These are phyloP conservation scores for Fusarium nisikadoi DNA, from an alignment of 2,329 filamentous ascomycete genomes.

Conservation along the genomic window DNA sequence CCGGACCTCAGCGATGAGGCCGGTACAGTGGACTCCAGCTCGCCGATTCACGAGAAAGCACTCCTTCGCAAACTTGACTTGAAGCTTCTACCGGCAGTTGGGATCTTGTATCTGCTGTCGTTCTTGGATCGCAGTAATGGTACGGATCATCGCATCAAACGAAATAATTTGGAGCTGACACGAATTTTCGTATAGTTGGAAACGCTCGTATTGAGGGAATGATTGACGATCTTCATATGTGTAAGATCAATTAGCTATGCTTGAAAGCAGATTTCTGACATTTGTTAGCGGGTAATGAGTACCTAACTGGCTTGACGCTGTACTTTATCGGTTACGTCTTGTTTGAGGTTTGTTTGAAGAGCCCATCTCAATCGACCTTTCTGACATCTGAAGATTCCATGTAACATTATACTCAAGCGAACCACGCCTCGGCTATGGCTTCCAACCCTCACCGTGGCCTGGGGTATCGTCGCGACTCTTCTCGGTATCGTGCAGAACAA, in stretches of 20 bases:
- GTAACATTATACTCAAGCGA: constrained; percentile 70
- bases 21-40: constrained; percentile 2
- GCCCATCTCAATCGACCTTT: too few relatives aligned
- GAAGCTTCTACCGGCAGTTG: constrained; percentile 63
- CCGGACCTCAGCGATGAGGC: constrained; percentile 37
- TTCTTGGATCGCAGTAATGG: constrained; percentile 69
- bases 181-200: constrained; percentile 56
- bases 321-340: constrained; percentile 72
- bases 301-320: constrained; percentile 71
- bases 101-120: constrained; percentile 65
- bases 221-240: constrained; percentile 62
- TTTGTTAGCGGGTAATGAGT: constrained; percentile 65
- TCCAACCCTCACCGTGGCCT: constrained; percentile 65
- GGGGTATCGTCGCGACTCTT: constrained; percentile 65
- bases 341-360: constrained; percentile 57
- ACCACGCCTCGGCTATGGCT: constrained; percentile 68
- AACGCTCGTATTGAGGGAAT: constrained; percentile 69
- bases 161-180: constrained; percentile 26
- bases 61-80: constrained; percentile 68
- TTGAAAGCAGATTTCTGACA: not conserved
- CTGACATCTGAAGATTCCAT: constrained; percentile 59
- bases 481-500: constrained; percentile 61
- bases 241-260: constrained; percentile 48
- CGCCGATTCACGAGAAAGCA: constrained; percentile 62
- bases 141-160: constrained; percentile 47